Base-by-base conservation (phyloP, 2,329 filamentous ascomycete species). In the Leptographium flavum region DNA sequence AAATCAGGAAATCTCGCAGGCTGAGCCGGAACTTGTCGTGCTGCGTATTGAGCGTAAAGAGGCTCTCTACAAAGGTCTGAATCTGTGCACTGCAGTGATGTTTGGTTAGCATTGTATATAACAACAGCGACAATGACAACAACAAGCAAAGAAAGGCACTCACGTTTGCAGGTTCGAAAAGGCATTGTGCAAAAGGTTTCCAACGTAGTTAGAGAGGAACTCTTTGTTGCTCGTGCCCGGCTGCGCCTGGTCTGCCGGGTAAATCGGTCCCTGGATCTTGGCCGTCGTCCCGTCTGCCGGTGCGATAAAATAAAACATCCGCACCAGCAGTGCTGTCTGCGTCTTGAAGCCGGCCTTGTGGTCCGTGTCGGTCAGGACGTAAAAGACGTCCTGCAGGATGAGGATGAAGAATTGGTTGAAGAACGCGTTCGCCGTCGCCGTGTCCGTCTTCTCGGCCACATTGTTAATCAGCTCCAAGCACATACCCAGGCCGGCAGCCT, bases 291-390 rank as follows among this genome's bases (percentile, higher is more conserved):
- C 74, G 55, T 81, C 77, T 28, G 76, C 74, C 2, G 78, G 77
- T 54, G 88, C 78, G n/a, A 95, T 80, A 46, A 95, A 87, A 71
- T 88, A 93, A 68, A 98, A 94, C 75, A 98, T 88, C 58, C 88
- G 84, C 56, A 92, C 87, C 49, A 98, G 68, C 41, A 98, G 71
- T 76, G 92, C 83, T 4, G 88, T 88, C 67, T 98, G 92, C 9
- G 88, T 92, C 72, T 98, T 98, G 72, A 98, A 98, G 1, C 92
- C 92, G 49, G 92, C 92, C 70, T 98, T 98, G 73, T 98, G 92
- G 56, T 98, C 92, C 49, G 83, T 90, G 59, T 98, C 92, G 0
- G 92, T 96, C 43, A 98, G 75, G 36, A 98, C 92, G 58, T 95
- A 98, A 73, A 98, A 94, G 14, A 98, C 87, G 57, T 98, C 92